phyloP scores from a whole-genome alignment of 2,329 filamentous ascomycete species.

The Aureobasidium melanogenum region DNA sequence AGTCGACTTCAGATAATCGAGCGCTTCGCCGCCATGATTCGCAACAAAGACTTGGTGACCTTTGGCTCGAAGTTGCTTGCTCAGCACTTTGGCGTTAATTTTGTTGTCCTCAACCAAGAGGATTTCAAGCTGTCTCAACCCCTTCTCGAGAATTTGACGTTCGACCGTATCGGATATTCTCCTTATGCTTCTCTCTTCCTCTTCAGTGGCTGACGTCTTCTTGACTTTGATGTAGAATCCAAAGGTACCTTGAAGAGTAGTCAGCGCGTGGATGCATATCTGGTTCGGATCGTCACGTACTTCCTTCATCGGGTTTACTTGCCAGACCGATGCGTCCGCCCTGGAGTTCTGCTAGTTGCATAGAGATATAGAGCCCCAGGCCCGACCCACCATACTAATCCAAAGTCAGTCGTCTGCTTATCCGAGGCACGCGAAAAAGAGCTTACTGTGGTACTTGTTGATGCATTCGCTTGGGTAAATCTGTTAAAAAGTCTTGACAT shows the following conservation, averaged over 20 bases:
- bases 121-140: neutral
- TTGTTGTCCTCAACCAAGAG: conserved; percentile 23
- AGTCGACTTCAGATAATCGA: conserved; percentile 17
- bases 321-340: conserved; percentile 60
- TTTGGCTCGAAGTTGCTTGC: conserved; percentile 19
- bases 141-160: neutral
- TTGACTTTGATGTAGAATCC: conserved; percentile 45
- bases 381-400: conserved; percentile 44
- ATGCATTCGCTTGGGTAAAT: conserved; percentile 59
- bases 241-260: neutral
- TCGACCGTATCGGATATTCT: neutral
- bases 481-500: conserved; percentile 52
- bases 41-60: conserved; percentile 19
- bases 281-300: conserved; percentile 34
- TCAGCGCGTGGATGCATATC: neutral
- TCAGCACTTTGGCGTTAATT: conserved; percentile 22
- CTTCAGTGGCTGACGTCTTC: neutral
- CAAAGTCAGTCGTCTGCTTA: neutral
- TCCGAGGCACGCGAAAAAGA: no score
- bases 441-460: conserved; percentile 31
- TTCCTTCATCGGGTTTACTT: conserved; percentile 49
- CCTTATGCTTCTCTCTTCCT: neutral
- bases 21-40: conserved; percentile 20
- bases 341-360: conserved; percentile 58
- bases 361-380: conserved; percentile 60